phyloP scores from a whole-genome alignment of 2,329 filamentous ascomycete genomes.

The Alternaria arbusti region DNA sequence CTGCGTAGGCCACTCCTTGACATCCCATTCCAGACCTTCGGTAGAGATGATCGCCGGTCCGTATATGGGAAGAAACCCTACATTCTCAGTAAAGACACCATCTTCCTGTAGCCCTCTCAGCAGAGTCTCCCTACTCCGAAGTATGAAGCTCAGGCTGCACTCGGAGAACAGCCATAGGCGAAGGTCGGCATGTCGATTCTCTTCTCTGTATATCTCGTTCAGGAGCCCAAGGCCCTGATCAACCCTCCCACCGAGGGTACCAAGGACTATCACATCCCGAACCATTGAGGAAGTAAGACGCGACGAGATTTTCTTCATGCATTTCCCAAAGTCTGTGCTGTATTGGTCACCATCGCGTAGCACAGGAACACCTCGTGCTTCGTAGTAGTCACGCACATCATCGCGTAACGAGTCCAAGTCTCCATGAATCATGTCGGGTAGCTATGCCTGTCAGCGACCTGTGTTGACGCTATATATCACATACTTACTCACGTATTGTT shows the following conservation, averaged over 20 bases:
- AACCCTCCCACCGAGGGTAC: slow-evolving; percentile 85
- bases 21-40: slow-evolving; percentile 87
- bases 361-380: slow-evolving; percentile 64
- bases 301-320: slow-evolving; percentile 64
- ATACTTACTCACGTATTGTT: slow-evolving; percentile 38
- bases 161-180: slow-evolving; percentile 79
- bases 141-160: slow-evolving; percentile 80
- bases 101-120: slow-evolving; percentile 66
- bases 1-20: slow-evolving; percentile 74
- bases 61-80: slow-evolving; percentile 85
- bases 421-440: slow-evolving; percentile 74
- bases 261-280: slow-evolving; percentile 77
- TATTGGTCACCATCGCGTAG: slow-evolving; percentile 80
- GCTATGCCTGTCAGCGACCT: slow-evolving; percentile 28
- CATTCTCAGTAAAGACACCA: slow-evolving; percentile 72
- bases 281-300: slow-evolving; percentile 45
- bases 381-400: slow-evolving; percentile 70
- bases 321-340: slow-evolving; percentile 88
- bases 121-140: slow-evolving; percentile 71
- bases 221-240: slow-evolving; percentile 92
- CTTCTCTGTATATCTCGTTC: slow-evolving; percentile 75
- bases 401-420: slow-evolving; percentile 84
- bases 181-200: slow-evolving; percentile 50
- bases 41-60: slow-evolving; percentile 82
- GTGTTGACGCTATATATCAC: neutral